phyloP scores from a whole-genome alignment of 2,329 filamentous ascomycete species.

The Pestalotiopsis sp. region DNA sequence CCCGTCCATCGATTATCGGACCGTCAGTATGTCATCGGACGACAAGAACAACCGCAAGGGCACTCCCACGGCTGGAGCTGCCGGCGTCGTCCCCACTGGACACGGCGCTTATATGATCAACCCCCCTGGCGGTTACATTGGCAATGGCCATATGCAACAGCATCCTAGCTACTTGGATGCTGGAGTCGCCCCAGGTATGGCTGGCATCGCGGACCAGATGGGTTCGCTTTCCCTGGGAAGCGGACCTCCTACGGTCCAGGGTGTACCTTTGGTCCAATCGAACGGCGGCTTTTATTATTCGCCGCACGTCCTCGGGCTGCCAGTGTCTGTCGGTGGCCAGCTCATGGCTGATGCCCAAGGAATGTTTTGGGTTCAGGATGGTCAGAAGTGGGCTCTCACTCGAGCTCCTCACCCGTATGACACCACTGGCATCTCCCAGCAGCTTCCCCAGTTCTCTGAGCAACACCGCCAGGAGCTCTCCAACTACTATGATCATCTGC shows the following conservation, averaged over 20 bases:
- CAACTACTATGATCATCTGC: constrained; percentile 55
- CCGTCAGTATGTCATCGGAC: constrained; percentile 25
- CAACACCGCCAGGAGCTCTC: constrained; percentile 40
- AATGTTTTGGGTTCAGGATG: neutral
- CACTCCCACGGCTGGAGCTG: constrained; percentile 21
- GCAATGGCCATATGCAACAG: neutral
- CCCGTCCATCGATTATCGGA: constrained; percentile 21
- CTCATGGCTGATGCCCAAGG: neutral
- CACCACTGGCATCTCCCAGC: neutral
- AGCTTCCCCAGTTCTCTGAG: constrained; percentile 23
- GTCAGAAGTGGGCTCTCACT: neutral
- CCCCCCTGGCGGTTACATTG: constrained; percentile 6
- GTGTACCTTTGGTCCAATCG: neutral
- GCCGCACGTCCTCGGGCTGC: neutral
- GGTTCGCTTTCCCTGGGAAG: constrained; percentile 34
- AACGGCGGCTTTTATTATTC: neutral
- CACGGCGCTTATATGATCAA: constrained; percentile 23
- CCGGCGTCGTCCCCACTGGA: constrained; percentile 20
- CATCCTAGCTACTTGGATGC: constrained; percentile 17
- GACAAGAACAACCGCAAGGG: constrained; percentile 21
- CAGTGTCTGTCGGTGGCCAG: neutral
- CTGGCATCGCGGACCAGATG: constrained; percentile 30
- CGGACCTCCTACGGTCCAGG: neutral
- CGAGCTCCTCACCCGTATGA: neutral
- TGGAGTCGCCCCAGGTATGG: constrained; percentile 24